Evolutionary conservation across 495 filamentous ascomycete species (phyloP), one percentile per base, ranked within the genome.

Genomic region (Neurospora sublineolata): DNA sequence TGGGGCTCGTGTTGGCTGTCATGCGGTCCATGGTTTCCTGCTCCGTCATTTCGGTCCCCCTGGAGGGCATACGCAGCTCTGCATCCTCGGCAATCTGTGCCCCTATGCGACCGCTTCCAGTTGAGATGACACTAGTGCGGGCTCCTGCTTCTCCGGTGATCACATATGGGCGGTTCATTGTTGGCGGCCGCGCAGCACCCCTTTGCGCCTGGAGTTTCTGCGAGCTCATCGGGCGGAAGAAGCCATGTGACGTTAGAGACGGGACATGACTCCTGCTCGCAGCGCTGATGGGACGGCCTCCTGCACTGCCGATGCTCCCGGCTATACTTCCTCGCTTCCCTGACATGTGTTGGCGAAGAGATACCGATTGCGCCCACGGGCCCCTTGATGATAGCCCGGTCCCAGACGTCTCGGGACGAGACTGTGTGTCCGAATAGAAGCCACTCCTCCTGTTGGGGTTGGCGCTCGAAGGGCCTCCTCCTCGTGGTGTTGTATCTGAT

Each of bases 221-320:
- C 30, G 93, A 96, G 82, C 94, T 97, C 95, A 99, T 97, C 20
- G 95, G 95, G 10, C 90, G 90, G 76, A 97, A 97, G 80, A 99
- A 98, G 23, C 91, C 94, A 74, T 94, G 90, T 16, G 93, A 93
- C 9, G 93, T 89, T 37, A 99, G 82, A 1, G 91, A 92, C 9
- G 95, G 94, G 41, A 97, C 94, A 84, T 99, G 95, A 20, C 92
- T 94, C 76, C 89, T 87, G 78, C 91, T 94, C 14, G 86, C 86
- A 9, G 91, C 86, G 73, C 88, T 92, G 30, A 81, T 82, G n/a
- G 91, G 91, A 73, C 91, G 79, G 3, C 79, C 82, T 52, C 78
- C 82, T 42, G 82, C 38, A 72, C 84, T 80, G 30, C 80, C 72
- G 20, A 84, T 87, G 73, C 84, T 86, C 11, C 78, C 80, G 14